Conservation (phyloP, 495 filamentous ascomycete species). For the Penicillium tannophilum region DNA sequence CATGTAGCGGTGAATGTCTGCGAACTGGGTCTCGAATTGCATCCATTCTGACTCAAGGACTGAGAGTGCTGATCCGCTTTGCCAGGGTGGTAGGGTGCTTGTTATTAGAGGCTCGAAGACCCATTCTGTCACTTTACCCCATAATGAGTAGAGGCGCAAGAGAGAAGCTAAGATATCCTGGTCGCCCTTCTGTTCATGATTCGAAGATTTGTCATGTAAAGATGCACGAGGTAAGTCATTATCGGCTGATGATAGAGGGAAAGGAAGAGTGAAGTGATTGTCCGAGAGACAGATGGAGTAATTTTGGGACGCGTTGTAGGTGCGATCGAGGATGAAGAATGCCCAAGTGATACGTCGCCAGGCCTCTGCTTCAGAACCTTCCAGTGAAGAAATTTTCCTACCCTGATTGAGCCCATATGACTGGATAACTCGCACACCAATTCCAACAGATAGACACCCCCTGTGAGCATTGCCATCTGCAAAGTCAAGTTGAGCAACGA, state of each 20-base stretch:
- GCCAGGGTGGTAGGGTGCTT: conserved; percentile 28
- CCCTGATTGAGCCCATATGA: conserved; percentile 27
- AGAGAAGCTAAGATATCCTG: conserved; percentile 29
- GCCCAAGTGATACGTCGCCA: conserved; percentile 32
- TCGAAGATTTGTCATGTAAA: conserved; percentile 22
- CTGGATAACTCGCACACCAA: conserved; percentile 31
- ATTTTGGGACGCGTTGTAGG: conserved; percentile 31
- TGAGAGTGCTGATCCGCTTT: conserved; percentile 29
- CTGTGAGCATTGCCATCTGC: conserved; percentile 28
- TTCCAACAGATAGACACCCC: conserved; percentile 26
- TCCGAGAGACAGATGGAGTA: conserved; percentile 32
- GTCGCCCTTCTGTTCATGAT: conserved; percentile 27
- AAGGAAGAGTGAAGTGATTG: conserved; percentile 29
- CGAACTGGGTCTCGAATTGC: conserved; percentile 35
- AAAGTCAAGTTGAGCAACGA: conserved; percentile 33
- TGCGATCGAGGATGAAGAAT: conserved; percentile 36
- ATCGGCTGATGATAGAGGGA: conserved; percentile 13
- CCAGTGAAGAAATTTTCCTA: conserved; percentile 9
- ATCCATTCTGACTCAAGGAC: conserved; percentile 35
- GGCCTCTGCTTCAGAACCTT: conserved; percentile 10
- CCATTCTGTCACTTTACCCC: conserved; percentile 35
- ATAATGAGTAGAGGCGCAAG: conserved; percentile 27
- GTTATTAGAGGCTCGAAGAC: conserved; percentile 27
- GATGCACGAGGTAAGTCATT: conserved; percentile 7
- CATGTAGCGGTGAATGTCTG: conserved; percentile 31